These are phyloP conservation scores for Alternaria sp. DNA, from an alignment of 2,329 filamentous ascomycete genomes.

Conservation along the genomic window DNA sequence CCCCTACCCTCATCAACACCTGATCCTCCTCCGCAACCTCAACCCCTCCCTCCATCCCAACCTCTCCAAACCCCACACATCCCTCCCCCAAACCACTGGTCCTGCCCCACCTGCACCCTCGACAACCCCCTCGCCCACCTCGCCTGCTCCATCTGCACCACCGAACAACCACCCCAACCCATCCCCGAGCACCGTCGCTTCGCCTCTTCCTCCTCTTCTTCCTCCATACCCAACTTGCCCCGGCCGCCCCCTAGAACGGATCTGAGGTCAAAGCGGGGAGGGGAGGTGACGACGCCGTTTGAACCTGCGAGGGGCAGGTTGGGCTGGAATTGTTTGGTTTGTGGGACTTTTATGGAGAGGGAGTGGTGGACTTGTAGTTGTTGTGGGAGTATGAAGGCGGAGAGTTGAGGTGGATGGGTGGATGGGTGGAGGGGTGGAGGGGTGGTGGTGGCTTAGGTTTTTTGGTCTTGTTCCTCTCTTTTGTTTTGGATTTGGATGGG, in stretches of 20 bases:
- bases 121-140: slow-evolving; percentile 66
- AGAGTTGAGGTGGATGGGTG: not conserved
- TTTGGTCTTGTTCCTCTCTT: not conserved
- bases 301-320: slow-evolving; percentile 55
- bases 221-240: slow-evolving; percentile 31
- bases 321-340: slow-evolving; percentile 65
- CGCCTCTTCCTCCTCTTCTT: slow-evolving; percentile 1
- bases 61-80: slow-evolving; percentile 38
- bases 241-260: slow-evolving; percentile 39
- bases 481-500: not conserved
- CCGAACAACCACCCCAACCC: slow-evolving; percentile 58
- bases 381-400: not conserved
- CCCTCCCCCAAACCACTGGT: slow-evolving; percentile 57
- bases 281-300: slow-evolving; percentile 46
- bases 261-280: slow-evolving; percentile 30
- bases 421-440: too few species aligned
- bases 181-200: slow-evolving; percentile 43
- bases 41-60: slow-evolving; percentile 9
- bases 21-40: not conserved
- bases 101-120: slow-evolving; percentile 66
- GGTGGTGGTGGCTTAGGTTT: not conserved
- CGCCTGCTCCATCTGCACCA: slow-evolving; percentile 65
- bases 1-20: not conserved
- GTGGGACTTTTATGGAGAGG: slow-evolving; percentile 64
- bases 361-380: not conserved